These are phyloP conservation scores for Pseudozyma thailandica DNA, from an alignment of 1,284 basidiomycete genomes.

Conservation along the genomic window DNA sequence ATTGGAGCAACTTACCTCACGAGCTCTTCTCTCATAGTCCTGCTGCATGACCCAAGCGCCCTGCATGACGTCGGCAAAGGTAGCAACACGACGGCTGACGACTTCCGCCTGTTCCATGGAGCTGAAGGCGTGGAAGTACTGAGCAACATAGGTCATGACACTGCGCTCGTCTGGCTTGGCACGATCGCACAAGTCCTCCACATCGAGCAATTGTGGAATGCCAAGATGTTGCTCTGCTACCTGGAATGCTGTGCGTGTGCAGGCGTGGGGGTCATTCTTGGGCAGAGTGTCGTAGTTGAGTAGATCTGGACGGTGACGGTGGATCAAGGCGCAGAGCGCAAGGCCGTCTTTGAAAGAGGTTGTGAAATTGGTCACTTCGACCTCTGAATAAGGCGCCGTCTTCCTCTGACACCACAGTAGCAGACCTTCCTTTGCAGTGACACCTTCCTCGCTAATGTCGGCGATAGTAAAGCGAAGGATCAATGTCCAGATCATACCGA, in stretches of 20 bases:
- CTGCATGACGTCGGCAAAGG: constrained; percentile 94
- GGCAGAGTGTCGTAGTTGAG: constrained; percentile 83
- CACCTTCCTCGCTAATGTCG: constrained; percentile 96
- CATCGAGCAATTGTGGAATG: constrained; percentile 87
- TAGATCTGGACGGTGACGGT: constrained; percentile 93
- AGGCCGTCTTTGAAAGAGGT: constrained; percentile 92
- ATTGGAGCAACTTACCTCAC: constrained; percentile 71
- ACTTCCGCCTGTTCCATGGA: constrained; percentile 96
- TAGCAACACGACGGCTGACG: constrained; percentile 89
- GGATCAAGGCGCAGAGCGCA: constrained; percentile 94
- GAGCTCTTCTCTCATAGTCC: constrained; percentile 91
- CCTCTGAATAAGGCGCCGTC: constrained; percentile 88
- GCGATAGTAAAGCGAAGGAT: constrained; percentile 91
- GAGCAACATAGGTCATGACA: constrained; percentile 94
- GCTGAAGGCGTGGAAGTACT: constrained; percentile 97
- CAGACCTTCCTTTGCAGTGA: constrained; percentile 92
- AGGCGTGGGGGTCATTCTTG: constrained; percentile 72
- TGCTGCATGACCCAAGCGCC: constrained; percentile 76
- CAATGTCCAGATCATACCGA: constrained; percentile 99
- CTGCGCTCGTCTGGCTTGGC: constrained; percentile 90
- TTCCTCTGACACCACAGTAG: constrained; percentile 98
- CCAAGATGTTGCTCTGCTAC: constrained; percentile 42
- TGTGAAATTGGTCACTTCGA: constrained; percentile 92
- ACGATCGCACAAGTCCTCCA: constrained; percentile 92
- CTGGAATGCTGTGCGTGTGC: constrained; percentile 44